phyloP scores from a whole-genome alignment of 2,329 filamentous ascomycete species.

The Monosporascus sp. region DNA sequence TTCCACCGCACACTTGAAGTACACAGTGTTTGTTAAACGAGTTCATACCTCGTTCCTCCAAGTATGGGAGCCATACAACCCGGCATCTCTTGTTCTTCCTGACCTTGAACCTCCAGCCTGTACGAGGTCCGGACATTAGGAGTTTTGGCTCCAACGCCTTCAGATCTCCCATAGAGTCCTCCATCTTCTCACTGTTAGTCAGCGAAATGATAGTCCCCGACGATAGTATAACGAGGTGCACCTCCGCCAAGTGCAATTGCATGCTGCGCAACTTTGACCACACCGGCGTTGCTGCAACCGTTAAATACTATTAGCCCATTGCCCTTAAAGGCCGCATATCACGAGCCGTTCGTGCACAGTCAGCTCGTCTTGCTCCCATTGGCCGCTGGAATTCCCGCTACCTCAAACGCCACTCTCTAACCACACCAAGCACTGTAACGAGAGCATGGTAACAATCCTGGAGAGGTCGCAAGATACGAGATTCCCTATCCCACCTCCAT shows the following conservation, averaged over 20 bases:
- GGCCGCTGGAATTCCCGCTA: too few relatives aligned
- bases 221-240: constrained; percentile 40
- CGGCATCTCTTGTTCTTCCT: constrained; percentile 43
- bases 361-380: constrained; percentile 42
- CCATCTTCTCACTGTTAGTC: constrained; percentile 36
- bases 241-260: constrained; percentile 33
- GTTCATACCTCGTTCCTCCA: constrained; percentile 36
- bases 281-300: constrained; percentile 50
- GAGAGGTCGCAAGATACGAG: too few relatives aligned
- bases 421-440: too few relatives aligned
- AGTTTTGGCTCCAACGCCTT: constrained; percentile 40
- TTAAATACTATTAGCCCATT: constrained; percentile 50
- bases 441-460: too few relatives aligned
- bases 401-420: too few relatives aligned
- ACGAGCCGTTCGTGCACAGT: constrained; percentile 49
- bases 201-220: constrained; percentile 50
- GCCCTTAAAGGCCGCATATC: constrained; percentile 44
- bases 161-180: constrained; percentile 41
- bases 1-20: too few relatives aligned
- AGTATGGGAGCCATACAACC: constrained; percentile 44
- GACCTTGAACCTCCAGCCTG: constrained; percentile 50
- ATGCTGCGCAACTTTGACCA: constrained; percentile 45
- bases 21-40: constrained; percentile 1
- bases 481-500: too few relatives aligned
- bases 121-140: constrained; percentile 49